phyloP scores from a whole-genome alignment of 257 asterid species.

The Solanum chmielewskii region DNA sequence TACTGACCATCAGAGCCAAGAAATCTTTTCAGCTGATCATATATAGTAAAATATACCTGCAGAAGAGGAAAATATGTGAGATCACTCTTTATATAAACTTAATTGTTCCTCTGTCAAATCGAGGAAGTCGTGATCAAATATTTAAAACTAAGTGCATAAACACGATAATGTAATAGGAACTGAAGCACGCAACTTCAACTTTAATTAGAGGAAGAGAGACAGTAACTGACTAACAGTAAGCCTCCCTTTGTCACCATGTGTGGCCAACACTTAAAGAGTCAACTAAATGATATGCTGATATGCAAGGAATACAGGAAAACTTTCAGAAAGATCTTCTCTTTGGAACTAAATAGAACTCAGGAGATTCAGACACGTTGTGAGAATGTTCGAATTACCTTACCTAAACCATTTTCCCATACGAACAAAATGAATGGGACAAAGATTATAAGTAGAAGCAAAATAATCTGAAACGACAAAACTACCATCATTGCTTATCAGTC shows the following conservation, averaged over 20 bases:
- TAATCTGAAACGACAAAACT: not conserved
- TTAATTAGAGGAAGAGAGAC: not conserved
- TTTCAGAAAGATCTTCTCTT: not conserved
- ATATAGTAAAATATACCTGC: slow-evolving; percentile 91
- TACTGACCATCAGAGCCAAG: slow-evolving; percentile 83
- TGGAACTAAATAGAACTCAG: not conserved
- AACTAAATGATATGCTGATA: not conserved
- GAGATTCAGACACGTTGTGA: not conserved
- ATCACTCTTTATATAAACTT: slow-evolving; percentile 1
- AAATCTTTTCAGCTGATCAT: slow-evolving; percentile 68
- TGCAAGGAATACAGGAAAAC: not conserved
- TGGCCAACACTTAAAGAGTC: not conserved
- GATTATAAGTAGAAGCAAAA: not conserved
- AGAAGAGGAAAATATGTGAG: slow-evolving; percentile 7
- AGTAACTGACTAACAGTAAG: not conserved
- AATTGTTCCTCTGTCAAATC: not conserved
- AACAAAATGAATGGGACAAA: not conserved
- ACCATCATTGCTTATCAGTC: not conserved
- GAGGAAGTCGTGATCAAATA: not conserved
- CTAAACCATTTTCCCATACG: not conserved
- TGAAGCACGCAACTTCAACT: not conserved
- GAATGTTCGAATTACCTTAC: not conserved
- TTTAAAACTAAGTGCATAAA: not conserved
- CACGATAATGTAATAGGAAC: not conserved
- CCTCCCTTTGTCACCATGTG: not conserved